Conservation (phyloP, 2,329 filamentous ascomycete species). For the Aspergillus latus region DNA sequence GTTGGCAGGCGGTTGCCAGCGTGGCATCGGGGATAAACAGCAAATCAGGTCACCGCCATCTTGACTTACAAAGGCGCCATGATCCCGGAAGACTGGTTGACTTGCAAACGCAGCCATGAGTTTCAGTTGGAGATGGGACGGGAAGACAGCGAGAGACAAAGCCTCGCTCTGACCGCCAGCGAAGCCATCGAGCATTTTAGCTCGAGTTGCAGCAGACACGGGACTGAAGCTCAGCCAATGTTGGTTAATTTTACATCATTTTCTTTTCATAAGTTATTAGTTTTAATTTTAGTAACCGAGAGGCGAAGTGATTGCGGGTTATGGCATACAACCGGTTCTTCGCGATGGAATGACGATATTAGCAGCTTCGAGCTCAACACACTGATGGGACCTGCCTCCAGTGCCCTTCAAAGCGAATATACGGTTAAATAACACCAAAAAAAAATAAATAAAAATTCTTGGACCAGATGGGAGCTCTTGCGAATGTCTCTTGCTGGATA, state of each 20-base stretch:
- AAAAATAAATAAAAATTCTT: too few relatives aligned
- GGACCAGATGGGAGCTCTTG: too few relatives aligned
- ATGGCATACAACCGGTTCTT: background rate
- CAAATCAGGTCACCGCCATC: conserved; percentile 10
- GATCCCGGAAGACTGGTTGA: conserved; percentile 6
- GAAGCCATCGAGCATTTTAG: background rate
- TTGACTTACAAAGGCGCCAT: conserved; percentile 1
- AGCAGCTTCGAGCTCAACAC: too few relatives aligned
- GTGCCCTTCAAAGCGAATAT: too few relatives aligned
- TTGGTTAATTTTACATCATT: background rate
- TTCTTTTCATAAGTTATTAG: background rate
- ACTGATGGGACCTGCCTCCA: too few relatives aligned
- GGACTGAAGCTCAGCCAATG: background rate
- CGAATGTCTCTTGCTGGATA: too few relatives aligned
- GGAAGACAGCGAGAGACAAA: background rate
- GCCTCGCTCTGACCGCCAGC: conserved; percentile 6
- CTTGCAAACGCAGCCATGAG: background rate
- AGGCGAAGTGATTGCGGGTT: background rate
- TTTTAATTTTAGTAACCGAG: background rate
- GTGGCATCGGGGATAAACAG: conserved; percentile 24
- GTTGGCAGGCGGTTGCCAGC: conserved; percentile 29
- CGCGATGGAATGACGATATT: background rate
- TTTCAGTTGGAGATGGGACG: too few relatives aligned
- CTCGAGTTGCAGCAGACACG: background rate
- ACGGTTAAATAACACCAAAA: too few relatives aligned